A percentile compares a stretch with the other conserved stretches of the same genome.
These are phyloP conservation scores for Pseudogymnoascus sp. DNA, from an alignment of 2,329 filamentous ascomycete species.

Conservation along the genomic window DNA sequence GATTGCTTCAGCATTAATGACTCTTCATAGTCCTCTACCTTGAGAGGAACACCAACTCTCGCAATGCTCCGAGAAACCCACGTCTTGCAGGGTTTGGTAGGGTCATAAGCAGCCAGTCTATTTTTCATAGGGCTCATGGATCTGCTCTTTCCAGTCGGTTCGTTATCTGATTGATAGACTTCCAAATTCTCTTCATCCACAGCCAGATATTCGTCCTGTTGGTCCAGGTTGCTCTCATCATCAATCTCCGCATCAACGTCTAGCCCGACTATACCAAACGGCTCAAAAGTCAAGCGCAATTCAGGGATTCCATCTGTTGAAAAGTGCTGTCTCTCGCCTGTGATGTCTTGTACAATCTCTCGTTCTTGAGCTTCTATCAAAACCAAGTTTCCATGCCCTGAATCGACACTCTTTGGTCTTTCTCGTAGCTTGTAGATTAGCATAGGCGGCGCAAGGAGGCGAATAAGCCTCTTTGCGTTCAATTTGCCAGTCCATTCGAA, in stretches of 20 bases:
- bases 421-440: slow-evolving; percentile 54
- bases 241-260: slow-evolving; percentile 69
- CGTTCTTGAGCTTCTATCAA: slow-evolving; percentile 41
- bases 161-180: slow-evolving; percentile 1
- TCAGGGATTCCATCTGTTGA: slow-evolving; percentile 72
- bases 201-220: slow-evolving; percentile 39
- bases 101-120: slow-evolving; percentile 51
- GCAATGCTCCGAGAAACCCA: slow-evolving; percentile 65
- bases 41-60: slow-evolving; percentile 57
- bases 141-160: neutral
- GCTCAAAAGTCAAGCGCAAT: slow-evolving; percentile 71
- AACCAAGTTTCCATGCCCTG: slow-evolving; percentile 31
- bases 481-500: slow-evolving; percentile 79
- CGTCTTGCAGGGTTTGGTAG: slow-evolving; percentile 55
- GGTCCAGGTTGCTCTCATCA: slow-evolving; percentile 35
- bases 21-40: slow-evolving; percentile 60
- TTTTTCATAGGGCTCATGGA: slow-evolving; percentile 30
- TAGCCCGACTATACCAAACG: slow-evolving; percentile 69
- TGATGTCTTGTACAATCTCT: slow-evolving; percentile 58
- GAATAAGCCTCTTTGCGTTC: slow-evolving; percentile 79
- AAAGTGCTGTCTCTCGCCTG: slow-evolving; percentile 61
- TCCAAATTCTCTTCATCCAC: slow-evolving; percentile 48
- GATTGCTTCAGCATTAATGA: slow-evolving; percentile 15
- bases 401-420: slow-evolving; percentile 35
- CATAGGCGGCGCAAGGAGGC: slow-evolving; percentile 70